phyloP scores from a whole-genome alignment of 495 filamentous ascomycete species.

The Recurvomyces mirabilis region DNA sequence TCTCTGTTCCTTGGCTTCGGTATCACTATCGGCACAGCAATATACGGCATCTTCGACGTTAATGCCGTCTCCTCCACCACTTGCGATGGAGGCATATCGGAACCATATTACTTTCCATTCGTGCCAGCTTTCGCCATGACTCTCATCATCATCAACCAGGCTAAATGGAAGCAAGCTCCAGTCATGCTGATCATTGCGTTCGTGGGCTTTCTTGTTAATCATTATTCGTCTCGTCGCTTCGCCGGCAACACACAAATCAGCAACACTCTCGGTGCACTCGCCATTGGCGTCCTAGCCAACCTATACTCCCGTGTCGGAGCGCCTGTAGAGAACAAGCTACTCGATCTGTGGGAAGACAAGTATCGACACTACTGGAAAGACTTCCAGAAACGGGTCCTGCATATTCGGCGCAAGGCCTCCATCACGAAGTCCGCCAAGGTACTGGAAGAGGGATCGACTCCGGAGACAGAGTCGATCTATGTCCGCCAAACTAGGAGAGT shows the following conservation, averaged over 20 bases:
- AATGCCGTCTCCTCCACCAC: constrained; percentile 62
- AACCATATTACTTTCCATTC: constrained; percentile 58
- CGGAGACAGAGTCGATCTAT: constrained; percentile 10
- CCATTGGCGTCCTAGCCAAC: constrained; percentile 78
- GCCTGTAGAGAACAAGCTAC: constrained; percentile 25
- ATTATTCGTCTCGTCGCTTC: constrained; percentile 62
- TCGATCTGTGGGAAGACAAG: constrained; percentile 28
- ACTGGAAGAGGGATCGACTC: constrained; percentile 14
- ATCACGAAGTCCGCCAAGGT: constrained; percentile 1
- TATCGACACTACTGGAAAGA: constrained; percentile 21
- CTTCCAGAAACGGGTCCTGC: constrained; percentile 1
- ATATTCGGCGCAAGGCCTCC: background rate
- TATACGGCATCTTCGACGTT: constrained; percentile 73
- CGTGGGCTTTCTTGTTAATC: constrained; percentile 79
- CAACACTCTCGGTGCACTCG: constrained; percentile 74
- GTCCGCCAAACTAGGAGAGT: constrained; percentile 31
- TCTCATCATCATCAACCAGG: constrained; percentile 76
- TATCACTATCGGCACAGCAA: constrained; percentile 83
- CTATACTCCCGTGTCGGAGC: constrained; percentile 66
- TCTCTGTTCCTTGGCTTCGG: constrained; percentile 94
- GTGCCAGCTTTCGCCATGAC: constrained; percentile 74
- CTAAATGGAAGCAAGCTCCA: constrained; percentile 80
- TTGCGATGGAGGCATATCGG: constrained; percentile 53
- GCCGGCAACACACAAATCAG: constrained; percentile 67
- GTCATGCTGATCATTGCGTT: constrained; percentile 76